A percentile compares a stretch with the other conserved stretches of the same genome.
phyloP scores from a whole-genome alignment of 2,329 filamentous ascomycete genomes.

The Aspergillus sp. region DNA sequence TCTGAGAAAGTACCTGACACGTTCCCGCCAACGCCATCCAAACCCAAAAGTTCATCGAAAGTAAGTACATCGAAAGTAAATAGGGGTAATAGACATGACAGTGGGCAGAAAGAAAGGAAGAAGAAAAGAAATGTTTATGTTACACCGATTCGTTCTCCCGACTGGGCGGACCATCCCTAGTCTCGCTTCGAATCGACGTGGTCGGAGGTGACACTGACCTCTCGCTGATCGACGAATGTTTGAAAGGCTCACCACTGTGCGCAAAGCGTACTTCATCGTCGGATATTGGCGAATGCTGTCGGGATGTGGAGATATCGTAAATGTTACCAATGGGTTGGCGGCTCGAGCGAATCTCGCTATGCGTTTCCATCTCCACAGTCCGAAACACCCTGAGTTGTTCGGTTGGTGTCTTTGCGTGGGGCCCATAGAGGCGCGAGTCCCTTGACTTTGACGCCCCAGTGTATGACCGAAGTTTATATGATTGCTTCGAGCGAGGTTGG shows the following conservation, averaged over 20 bases:
- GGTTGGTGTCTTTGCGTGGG: constrained; percentile 16
- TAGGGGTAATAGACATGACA: background rate
- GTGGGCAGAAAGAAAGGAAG: background rate
- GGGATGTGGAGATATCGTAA: constrained; percentile 20
- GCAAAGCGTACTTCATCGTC: constrained; percentile 21
- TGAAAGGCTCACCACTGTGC: constrained; percentile 10
- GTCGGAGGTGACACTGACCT: constrained; percentile 15
- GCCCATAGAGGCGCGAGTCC: constrained; percentile 14
- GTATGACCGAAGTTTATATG: constrained; percentile 21
- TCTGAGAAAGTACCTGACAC: background rate
- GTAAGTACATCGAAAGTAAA: no score
- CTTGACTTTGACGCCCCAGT: constrained; percentile 22
- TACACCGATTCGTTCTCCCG: constrained; percentile 1
- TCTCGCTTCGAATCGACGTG: constrained; percentile 12
- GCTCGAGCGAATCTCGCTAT: constrained; percentile 25
- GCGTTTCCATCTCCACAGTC: constrained; percentile 38
- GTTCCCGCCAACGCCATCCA: background rate
- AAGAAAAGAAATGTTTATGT: background rate
- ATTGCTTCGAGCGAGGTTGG: constrained; percentile 18
- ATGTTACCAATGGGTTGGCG: constrained; percentile 14
- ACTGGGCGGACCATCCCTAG: background rate
- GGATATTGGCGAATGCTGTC: constrained; percentile 15
- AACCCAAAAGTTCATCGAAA: background rate
- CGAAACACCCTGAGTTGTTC: constrained; percentile 33
- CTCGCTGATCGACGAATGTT: constrained; percentile 25